Evolutionary conservation across 352 stramenopile genomes (phyloP), one percentile per base, ranked within the genome.

Genomic region (Paralagenidium karlingii): DNA sequence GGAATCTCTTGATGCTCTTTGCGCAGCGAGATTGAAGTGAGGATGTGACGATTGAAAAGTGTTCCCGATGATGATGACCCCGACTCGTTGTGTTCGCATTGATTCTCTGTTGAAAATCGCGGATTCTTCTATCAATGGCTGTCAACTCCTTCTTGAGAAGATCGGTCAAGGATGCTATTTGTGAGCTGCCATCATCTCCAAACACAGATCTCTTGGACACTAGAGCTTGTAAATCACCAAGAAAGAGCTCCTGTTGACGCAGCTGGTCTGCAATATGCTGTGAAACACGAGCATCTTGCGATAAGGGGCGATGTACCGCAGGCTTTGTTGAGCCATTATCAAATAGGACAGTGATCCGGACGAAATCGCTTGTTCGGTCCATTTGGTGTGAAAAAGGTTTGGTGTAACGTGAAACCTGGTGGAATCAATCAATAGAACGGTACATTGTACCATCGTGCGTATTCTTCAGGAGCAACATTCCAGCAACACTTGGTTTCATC

Each of bases 331-430:
- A 47, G n/a, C 73, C 68, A 19, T 67, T 81, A 51, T 83, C 71
- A 31, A 87, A 90, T 21, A 90, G 68, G 60, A 87, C 65, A 32
- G 69, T 75, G 51, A 90, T 85, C 46, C 75, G 70, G 34, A 86
- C 71, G 33, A 90, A 90, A 53, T 90, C 73, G 56, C 65, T 75
- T 49, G 76, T 90, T 20, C 74, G 68, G 56, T 90, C 76, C 63
- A 47, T 47, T 26, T 29, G 7, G n/a, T n/a, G n/a, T n/a, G n/a
- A n/a, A n/a, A n/a, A n/a, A n/a, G n/a, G n/a, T n/a, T n/a, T n/a
- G n/a, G n/a, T n/a, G n/a, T n/a, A n/a, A n/a, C n/a, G n/a, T n/a
- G n/a, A n/a, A n/a, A n/a, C n/a, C n/a, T n/a, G n/a, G n/a, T n/a
- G n/a, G n/a, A n/a, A n/a, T n/a, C n/a, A n/a, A n/a, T n/a, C n/a